Percentiles rank a stretch among this genome's conserved stretches.
Evolutionary conservation across 2,329 filamentous ascomycete genomes (phyloP).

Genomic region (Ophiostoma ulmi): DNA sequence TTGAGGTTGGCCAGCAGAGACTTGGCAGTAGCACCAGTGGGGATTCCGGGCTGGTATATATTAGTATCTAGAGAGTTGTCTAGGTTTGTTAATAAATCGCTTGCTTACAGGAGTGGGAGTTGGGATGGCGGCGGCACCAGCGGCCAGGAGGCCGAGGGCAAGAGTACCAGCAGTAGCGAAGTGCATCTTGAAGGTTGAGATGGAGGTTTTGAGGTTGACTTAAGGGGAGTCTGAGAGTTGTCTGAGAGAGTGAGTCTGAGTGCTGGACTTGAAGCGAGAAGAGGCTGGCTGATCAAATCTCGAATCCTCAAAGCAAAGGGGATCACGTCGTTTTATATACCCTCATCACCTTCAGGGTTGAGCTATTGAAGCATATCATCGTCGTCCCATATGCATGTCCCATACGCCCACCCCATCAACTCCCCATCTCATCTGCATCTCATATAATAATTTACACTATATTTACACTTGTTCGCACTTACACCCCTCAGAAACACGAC

Average conservation of each 20-base stretch:
- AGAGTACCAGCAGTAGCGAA: not conserved
- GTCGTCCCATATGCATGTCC: not conserved
- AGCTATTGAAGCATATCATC: not conserved
- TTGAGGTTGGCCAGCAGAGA: conserved; percentile 54
- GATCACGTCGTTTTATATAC: not conserved
- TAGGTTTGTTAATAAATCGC: not conserved
- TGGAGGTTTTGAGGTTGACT: not conserved
- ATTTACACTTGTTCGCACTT: not conserved
- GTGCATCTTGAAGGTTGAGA: not conserved
- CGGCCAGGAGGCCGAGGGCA: conserved; percentile 12
- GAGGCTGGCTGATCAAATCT: not conserved
- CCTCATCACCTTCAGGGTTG: not conserved
- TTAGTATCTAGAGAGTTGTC: not conserved
- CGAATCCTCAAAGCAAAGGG: not conserved
- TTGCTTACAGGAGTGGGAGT: not conserved
- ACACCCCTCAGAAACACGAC: not conserved
- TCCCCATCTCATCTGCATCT: no score
- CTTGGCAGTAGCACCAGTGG: conserved; percentile 52
- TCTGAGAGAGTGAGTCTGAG: not conserved
- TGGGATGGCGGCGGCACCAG: conserved; percentile 6
- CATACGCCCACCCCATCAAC: no score
- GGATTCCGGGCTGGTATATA: conserved; percentile 52
- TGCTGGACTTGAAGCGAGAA: not conserved
- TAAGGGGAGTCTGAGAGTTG: not conserved
- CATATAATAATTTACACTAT: not conserved